These are phyloP conservation scores for Fusarium foetens DNA, from an alignment of 2,329 filamentous ascomycete species.

Conservation along the genomic window DNA sequence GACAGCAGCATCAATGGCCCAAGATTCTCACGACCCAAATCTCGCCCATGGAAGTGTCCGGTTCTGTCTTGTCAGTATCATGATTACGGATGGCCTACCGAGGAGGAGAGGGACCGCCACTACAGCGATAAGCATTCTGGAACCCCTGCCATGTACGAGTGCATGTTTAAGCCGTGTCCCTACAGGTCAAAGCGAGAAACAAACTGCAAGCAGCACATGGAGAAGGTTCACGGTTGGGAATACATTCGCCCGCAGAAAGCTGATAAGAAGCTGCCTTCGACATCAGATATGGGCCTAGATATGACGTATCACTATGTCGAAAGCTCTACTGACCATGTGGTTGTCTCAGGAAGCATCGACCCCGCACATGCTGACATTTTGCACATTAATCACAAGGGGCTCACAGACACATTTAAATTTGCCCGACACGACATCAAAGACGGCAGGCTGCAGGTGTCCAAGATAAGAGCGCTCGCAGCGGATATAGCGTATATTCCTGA, in stretches of 20 bases:
- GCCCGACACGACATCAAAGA: rapidly evolving
- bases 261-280: conserved; percentile 67
- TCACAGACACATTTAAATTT: rapidly evolving
- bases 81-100: conserved; percentile 89
- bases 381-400: neutral
- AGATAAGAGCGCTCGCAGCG: neutral
- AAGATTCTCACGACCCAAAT: too few species aligned
- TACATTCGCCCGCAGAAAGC: conserved; percentile 94
- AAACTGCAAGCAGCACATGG: conserved; percentile 98
- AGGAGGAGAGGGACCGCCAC: conserved; percentile 96
- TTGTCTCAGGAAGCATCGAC: rapidly evolving
- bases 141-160: conserved; percentile 82
- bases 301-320: rapidly evolving
- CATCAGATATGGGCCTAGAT: neutral
- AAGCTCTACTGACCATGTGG: too few species aligned
- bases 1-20: too few species aligned
- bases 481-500: rapidly evolving
- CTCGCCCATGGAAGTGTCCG: conserved; percentile 93
- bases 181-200: conserved; percentile 96
- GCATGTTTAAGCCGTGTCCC: conserved; percentile 81
- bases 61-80: conserved; percentile 88
- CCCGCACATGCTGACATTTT: rapidly evolving
- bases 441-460: neutral
- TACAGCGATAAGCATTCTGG: conserved; percentile 93
- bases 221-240: conserved; percentile 89